A percentile compares a stretch with the other conserved stretches of the same genome.
Conservation (phyloP, 768 basidiomycete species). For the Boletus huronensis region DNA sequence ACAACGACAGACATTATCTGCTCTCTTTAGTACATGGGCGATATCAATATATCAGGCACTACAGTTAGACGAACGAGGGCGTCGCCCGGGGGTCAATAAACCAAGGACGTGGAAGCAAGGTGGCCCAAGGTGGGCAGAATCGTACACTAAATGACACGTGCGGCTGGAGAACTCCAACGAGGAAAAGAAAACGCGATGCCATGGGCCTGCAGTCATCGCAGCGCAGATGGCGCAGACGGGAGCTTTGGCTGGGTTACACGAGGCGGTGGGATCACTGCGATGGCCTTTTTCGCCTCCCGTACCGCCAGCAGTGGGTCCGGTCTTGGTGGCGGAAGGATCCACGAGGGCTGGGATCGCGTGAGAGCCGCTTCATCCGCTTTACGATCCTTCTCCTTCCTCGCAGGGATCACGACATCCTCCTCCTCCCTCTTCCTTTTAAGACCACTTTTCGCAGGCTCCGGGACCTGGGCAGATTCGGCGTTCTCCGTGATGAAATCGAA, state of each 20-base stretch:
- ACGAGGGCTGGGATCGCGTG: neutral
- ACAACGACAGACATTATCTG: too few relatives aligned
- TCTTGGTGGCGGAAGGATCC: constrained; percentile 13
- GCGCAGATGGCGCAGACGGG: neutral
- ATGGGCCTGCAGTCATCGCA: constrained; percentile 3
- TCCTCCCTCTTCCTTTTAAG: constrained; percentile 29
- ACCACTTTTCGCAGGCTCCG: neutral
- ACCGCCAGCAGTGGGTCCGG: constrained; percentile 18
- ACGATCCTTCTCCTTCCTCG: constrained; percentile 17
- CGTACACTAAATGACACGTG: neutral
- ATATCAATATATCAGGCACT: neutral
- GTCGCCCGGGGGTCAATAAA: neutral
- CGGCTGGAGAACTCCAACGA: neutral
- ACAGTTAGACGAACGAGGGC: neutral
- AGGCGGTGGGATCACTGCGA: constrained; percentile 20
- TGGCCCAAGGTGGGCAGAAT: neutral
- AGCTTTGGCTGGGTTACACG: constrained; percentile 4
- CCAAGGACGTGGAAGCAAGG: too few relatives aligned
- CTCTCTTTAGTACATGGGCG: neutral
- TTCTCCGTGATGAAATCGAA: constrained; percentile 45
- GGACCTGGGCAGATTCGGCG: neutral
- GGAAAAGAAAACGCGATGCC: neutral
- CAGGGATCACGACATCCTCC: constrained; percentile 2
- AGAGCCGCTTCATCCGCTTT: constrained; percentile 1
- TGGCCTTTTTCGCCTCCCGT: constrained; percentile 18